A percentile compares a stretch with the other conserved stretches of the same genome.
Evolutionary conservation across 768 basidiomycete species (phyloP).

Genomic region (Asterophora parasitica): DNA sequence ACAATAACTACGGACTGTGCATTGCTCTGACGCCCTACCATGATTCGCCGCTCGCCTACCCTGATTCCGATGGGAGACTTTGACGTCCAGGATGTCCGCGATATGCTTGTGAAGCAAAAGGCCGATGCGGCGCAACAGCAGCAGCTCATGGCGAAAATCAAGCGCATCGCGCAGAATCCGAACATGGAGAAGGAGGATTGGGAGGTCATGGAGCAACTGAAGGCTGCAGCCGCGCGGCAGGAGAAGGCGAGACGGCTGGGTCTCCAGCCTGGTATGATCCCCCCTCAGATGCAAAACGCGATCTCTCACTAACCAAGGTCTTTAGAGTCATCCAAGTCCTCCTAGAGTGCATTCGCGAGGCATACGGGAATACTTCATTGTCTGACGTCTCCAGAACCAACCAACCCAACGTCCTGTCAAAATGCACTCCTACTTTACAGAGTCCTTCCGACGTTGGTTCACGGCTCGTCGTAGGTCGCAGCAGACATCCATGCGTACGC

Average conservation of each 20-base stretch:
- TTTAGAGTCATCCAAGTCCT: slow-evolving; percentile 9
- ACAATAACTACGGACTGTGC: too few species aligned
- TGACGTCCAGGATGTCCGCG: slow-evolving; percentile 77
- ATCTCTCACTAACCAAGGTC: not conserved
- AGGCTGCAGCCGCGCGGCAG: slow-evolving; percentile 23
- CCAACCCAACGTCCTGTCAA: too few species aligned
- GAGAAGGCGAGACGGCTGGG: slow-evolving; percentile 24
- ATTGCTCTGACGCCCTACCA: slow-evolving; percentile 18
- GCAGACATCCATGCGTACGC: too few species aligned
- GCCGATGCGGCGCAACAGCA: slow-evolving; percentile 36
- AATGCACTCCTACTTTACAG: too few species aligned
- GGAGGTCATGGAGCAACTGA: slow-evolving; percentile 28
- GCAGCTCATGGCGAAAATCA: slow-evolving; percentile 39
- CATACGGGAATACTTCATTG: too few species aligned
- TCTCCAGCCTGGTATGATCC: slow-evolving; percentile 18
- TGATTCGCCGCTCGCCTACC: slow-evolving; percentile 79
- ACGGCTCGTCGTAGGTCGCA: too few species aligned
- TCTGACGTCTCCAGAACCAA: too few species aligned
- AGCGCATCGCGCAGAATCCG: slow-evolving; percentile 40
- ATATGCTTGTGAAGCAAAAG: slow-evolving; percentile 49
- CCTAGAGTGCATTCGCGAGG: not conserved
- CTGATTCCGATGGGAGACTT: slow-evolving; percentile 70
- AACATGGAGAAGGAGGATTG: slow-evolving; percentile 24
- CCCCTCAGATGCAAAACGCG: not conserved
- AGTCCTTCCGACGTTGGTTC: too few species aligned